phyloP scores from a whole-genome alignment of 1,139 yeast genomes.

The Saccharomyces hybrid region DNA sequence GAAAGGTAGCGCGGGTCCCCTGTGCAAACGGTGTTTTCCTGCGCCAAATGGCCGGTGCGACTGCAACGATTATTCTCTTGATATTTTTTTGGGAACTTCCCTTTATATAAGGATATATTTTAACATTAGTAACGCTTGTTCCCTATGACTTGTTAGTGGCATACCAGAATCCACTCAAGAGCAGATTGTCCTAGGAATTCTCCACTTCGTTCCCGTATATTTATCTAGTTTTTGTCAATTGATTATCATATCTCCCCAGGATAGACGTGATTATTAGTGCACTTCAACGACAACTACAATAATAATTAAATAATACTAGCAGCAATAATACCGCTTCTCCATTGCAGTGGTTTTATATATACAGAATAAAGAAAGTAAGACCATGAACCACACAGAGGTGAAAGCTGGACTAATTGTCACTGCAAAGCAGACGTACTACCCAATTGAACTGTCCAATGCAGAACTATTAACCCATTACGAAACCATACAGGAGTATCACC shows the following conservation, averaged over 20 bases:
- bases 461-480: constrained; percentile 45
- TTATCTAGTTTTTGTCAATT: not conserved
- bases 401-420: constrained; percentile 32
- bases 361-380: not conserved
- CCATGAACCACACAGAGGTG: not conserved
- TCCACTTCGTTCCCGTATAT: not conserved
- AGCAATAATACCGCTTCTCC: not conserved
- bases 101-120: not conserved
- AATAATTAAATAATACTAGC: not conserved
- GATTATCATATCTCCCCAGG: not conserved
- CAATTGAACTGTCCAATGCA: constrained; percentile 42
- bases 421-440: constrained; percentile 39
- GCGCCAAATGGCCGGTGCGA: not conserved
- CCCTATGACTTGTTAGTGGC: not conserved
- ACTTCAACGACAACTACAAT: not conserved
- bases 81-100: not conserved
- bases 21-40: not conserved
- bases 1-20: not conserved
- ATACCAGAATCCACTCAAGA: not conserved
- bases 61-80: not conserved
- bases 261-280: not conserved
- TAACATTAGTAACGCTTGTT: not conserved
- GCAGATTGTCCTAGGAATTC: not conserved
- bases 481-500: constrained; percentile 45
- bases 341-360: not conserved